These are phyloP conservation scores for Datisca glomerata DNA, from an alignment of 306 rosid genomes.

Conservation along the genomic window DNA sequence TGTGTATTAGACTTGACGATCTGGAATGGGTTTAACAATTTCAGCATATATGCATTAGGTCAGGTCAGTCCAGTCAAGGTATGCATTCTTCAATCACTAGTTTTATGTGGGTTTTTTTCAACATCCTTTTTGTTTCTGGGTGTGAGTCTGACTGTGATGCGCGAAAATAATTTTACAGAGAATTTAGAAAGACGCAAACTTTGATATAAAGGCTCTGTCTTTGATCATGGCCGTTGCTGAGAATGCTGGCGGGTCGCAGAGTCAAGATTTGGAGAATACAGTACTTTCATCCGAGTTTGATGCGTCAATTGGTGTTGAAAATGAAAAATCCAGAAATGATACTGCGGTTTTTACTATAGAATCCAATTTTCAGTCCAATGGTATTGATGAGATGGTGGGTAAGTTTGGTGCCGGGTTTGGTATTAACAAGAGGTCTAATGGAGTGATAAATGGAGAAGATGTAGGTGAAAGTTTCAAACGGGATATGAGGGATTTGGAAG, in stretches of 20 bases:
- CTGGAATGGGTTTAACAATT: too few species aligned
- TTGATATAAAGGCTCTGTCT: neutral
- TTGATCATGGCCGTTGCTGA: constrained; percentile 85
- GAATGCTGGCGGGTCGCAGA: constrained; percentile 27
- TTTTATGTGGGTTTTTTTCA: too few species aligned
- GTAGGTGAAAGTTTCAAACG: constrained; percentile 45
- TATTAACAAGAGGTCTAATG: constrained; percentile 29
- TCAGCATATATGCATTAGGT: too few species aligned
- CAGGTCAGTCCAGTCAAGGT: too few species aligned
- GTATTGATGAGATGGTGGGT: constrained; percentile 35
- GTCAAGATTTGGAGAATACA: constrained; percentile 45
- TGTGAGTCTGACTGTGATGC: too few species aligned
- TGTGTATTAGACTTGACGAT: neutral
- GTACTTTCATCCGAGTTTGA: constrained; percentile 31
- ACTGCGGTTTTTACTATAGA: constrained; percentile 20
- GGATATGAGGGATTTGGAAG: constrained; percentile 86
- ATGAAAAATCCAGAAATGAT: constrained; percentile 39
- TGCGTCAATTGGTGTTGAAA: constrained; percentile 37
- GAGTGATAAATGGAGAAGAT: constrained; percentile 27
- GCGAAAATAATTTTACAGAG: neutral
- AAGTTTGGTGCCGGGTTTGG: constrained; percentile 33
- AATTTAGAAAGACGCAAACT: neutral
- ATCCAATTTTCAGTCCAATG: constrained; percentile 24
- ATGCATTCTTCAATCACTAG: too few species aligned
- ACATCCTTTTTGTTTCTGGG: too few species aligned